Percentiles rank a stretch among this genome's conserved stretches.
Conservation (phyloP, 2,329 filamentous ascomycete genomes). For the Monascus ruber region DNA sequence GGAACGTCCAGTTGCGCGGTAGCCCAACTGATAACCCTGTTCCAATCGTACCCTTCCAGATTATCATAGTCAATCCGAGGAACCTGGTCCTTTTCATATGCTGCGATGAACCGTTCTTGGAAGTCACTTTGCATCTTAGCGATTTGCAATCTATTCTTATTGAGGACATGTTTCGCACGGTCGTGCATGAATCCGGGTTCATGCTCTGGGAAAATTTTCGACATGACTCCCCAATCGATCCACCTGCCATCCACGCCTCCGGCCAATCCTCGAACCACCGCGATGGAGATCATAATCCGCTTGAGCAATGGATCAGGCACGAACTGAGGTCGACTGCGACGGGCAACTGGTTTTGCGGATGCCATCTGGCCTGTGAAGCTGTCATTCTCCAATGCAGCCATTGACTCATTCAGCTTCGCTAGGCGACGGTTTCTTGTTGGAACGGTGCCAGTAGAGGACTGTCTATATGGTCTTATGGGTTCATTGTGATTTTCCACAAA, state of each 20-base stretch:
- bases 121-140: conserved; percentile 36
- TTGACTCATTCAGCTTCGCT: conserved; percentile 13
- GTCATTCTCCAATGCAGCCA: conserved; percentile 2
- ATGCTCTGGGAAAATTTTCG: conserved; percentile 29
- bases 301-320: conserved; percentile 18
- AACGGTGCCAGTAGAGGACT: neutral
- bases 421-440: conserved; percentile 15
- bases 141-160: conserved; percentile 28
- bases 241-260: conserved; percentile 32
- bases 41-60: conserved; percentile 36
- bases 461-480: neutral
- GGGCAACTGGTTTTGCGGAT: conserved; percentile 8
- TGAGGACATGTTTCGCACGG: conserved; percentile 26
- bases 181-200: conserved; percentile 27
- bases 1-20: conserved; percentile 29
- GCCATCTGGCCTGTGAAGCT: neutral
- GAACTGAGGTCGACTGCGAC: conserved; percentile 13
- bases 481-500: neutral
- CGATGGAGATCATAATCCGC: conserved; percentile 31
- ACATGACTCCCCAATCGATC: conserved; percentile 37
- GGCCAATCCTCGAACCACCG: conserved; percentile 33
- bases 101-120: conserved; percentile 34
- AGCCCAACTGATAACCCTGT: conserved; percentile 36
- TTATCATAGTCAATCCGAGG: conserved; percentile 35
- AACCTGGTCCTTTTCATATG: conserved; percentile 32